Evolutionary conservation across 1,284 basidiomycete genomes (phyloP).

Genomic region (Cystobasidium pallidum): DNA sequence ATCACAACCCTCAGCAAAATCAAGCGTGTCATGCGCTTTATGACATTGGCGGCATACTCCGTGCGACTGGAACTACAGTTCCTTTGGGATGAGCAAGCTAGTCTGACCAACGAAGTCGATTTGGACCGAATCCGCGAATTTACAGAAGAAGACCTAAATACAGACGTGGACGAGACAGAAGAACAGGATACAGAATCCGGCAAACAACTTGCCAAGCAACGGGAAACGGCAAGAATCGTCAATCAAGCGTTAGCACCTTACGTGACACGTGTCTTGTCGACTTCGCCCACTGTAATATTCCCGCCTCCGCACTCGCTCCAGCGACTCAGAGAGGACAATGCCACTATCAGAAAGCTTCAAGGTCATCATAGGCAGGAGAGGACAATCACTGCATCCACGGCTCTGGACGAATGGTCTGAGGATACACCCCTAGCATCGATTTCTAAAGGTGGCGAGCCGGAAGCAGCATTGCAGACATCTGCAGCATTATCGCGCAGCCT

Average conservation of each 20-base stretch:
- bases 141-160: slow-evolving; percentile 26
- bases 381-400: slow-evolving; percentile 26
- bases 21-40: slow-evolving; percentile 89
- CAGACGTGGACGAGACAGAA: not conserved
- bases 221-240: slow-evolving; percentile 45
- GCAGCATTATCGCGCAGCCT: slow-evolving; percentile 30
- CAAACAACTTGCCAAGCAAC: slow-evolving; percentile 10
- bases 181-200: not conserved
- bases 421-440: not conserved
- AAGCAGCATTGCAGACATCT: slow-evolving; percentile 31
- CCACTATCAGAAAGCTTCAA: slow-evolving; percentile 68
- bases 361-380: slow-evolving; percentile 73
- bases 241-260: slow-evolving; percentile 76
- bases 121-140: slow-evolving; percentile 26
- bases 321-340: slow-evolving; percentile 83
- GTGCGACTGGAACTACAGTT: slow-evolving; percentile 91
- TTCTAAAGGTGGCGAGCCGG: slow-evolving; percentile 30
- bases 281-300: slow-evolving; percentile 85
- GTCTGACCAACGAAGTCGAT: slow-evolving; percentile 8
- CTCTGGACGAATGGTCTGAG: not conserved
- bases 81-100: slow-evolving; percentile 78
- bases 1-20: slow-evolving; percentile 76
- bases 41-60: slow-evolving; percentile 86
- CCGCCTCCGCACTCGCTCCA: slow-evolving; percentile 84
- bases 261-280: slow-evolving; percentile 79